Evolutionary conservation across 2,329 filamentous ascomycete genomes (phyloP).

Genomic region (Nemania abortiva): DNA sequence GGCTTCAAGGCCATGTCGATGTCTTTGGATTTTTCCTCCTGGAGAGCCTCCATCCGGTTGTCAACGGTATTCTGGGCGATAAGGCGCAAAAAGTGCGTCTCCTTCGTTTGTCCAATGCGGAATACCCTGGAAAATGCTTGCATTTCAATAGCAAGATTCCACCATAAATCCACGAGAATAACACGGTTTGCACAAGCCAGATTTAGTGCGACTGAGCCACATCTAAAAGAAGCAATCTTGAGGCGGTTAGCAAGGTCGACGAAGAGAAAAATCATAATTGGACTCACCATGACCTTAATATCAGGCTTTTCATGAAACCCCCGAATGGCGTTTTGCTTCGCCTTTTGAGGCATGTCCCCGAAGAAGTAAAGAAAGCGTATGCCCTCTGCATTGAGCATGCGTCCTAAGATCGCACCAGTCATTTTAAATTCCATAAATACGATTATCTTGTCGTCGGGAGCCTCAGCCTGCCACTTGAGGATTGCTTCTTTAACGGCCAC

Average conservation of each 20-base stretch:
- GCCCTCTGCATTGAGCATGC: conserved; percentile 48
- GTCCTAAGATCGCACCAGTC: conserved; percentile 53
- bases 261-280: neutral
- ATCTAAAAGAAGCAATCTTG: conserved; percentile 54
- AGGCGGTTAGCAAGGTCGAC: conserved; percentile 14
- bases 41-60: conserved; percentile 29
- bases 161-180: conserved; percentile 69
- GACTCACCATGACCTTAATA: conserved; percentile 54
- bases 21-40: conserved; percentile 25
- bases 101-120: conserved; percentile 72
- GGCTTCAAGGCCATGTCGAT: conserved; percentile 18
- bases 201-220: conserved; percentile 57
- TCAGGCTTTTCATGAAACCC: conserved; percentile 41
- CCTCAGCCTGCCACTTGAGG: conserved; percentile 27
- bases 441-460: conserved; percentile 39
- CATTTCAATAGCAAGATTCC: conserved; percentile 71
- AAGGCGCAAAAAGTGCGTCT: conserved; percentile 70
- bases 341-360: conserved; percentile 40
- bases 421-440: conserved; percentile 41
- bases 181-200: conserved; percentile 62
- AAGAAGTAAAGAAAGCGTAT: conserved; percentile 56
- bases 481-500: conserved; percentile 30
- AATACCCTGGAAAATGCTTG: conserved; percentile 72
- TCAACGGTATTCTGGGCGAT: conserved; percentile 47
- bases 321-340: conserved; percentile 40